Evolutionary conservation across 805 yeast genomes (phyloP).

Genomic region (Saccharomycopsis fibuligera): DNA sequence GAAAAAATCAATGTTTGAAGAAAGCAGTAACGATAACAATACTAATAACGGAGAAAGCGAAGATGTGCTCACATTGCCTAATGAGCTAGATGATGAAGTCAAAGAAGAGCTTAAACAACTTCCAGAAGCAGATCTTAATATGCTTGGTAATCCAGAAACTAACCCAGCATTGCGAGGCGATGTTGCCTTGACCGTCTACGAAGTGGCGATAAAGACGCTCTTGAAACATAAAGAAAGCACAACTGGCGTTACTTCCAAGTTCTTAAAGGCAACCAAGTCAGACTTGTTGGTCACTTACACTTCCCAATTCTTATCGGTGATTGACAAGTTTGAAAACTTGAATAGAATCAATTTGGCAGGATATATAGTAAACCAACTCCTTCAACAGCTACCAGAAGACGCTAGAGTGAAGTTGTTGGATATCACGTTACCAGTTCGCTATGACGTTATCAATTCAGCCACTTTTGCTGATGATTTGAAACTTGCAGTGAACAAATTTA

Average conservation of each 20-base stretch:
- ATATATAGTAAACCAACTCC: constrained; percentile 55
- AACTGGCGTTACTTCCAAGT: constrained; percentile 24
- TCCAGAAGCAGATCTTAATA: constrained; percentile 82
- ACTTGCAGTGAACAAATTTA: constrained; percentile 62
- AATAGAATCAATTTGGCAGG: constrained; percentile 60
- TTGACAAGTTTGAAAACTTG: constrained; percentile 64
- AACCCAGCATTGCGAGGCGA: constrained; percentile 76
- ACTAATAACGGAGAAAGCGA: too few relatives aligned
- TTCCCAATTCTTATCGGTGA: constrained; percentile 41
- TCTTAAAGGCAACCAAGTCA: constrained; percentile 28
- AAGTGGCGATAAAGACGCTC: constrained; percentile 53
- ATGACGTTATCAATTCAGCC: constrained; percentile 33
- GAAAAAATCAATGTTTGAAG: constrained; percentile 26
- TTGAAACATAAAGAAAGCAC: constrained; percentile 29
- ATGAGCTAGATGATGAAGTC: constrained; percentile 46
- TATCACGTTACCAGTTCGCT: constrained; percentile 63
- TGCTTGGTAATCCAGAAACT: constrained; percentile 80
- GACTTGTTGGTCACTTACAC: constrained; percentile 37
- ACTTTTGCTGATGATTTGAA: constrained; percentile 56
- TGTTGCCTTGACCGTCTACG: constrained; percentile 61
- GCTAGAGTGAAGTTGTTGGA: constrained; percentile 42
- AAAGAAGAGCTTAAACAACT: constrained; percentile 44
- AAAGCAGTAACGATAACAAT: constrained; percentile 30
- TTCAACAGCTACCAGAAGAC: constrained; percentile 35
- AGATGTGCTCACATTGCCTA: constrained; percentile 44